These are phyloP conservation scores for Saitozyma podzolica DNA, from an alignment of 768 basidiomycete species.

Conservation along the genomic window DNA sequence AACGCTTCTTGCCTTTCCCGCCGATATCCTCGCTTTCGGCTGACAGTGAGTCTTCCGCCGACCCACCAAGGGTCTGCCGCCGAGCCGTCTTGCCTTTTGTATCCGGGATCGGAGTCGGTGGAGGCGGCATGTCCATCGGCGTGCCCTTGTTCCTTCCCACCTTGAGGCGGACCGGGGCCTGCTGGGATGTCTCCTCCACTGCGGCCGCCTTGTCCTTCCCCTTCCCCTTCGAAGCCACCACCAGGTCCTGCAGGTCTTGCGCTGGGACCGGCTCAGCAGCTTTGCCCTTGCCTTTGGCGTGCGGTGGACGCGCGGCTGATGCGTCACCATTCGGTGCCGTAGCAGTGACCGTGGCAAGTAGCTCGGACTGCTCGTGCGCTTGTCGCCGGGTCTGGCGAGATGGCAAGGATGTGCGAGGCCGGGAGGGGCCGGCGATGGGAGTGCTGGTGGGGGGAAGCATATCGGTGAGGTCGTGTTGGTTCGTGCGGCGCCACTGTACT, in stretches of 20 bases:
- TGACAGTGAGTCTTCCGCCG: not conserved
- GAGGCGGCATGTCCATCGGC: too few species aligned
- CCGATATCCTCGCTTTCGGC: constrained; percentile 1
- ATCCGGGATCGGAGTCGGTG: too few species aligned
- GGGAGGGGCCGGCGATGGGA: constrained; percentile 30
- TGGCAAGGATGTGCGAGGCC: constrained; percentile 19
- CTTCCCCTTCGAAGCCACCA: constrained; percentile 9
- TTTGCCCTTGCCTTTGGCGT: constrained; percentile 9
- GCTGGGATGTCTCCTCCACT: not conserved
- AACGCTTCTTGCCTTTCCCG: constrained; percentile 28
- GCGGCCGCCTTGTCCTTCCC: constrained; percentile 13
- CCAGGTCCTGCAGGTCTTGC: too few species aligned
- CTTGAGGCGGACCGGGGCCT: too few species aligned
- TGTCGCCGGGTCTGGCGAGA: constrained; percentile 41
- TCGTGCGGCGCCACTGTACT: constrained; percentile 45
- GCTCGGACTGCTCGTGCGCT: constrained; percentile 37
- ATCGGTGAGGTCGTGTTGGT: constrained; percentile 57
- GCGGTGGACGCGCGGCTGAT: not conserved
- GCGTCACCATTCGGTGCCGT: constrained; percentile 9
- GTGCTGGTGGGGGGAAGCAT: constrained; percentile 54
- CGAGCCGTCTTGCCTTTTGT: constrained; percentile 1
- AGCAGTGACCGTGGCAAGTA: constrained; percentile 6
- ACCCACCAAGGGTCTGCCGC: constrained; percentile 2
- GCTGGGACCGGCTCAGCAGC: not conserved
- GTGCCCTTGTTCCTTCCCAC: too few species aligned